Evolutionary conservation across 2,329 filamentous ascomycete species (phyloP).

Genomic region (Pezicula radicicola): DNA sequence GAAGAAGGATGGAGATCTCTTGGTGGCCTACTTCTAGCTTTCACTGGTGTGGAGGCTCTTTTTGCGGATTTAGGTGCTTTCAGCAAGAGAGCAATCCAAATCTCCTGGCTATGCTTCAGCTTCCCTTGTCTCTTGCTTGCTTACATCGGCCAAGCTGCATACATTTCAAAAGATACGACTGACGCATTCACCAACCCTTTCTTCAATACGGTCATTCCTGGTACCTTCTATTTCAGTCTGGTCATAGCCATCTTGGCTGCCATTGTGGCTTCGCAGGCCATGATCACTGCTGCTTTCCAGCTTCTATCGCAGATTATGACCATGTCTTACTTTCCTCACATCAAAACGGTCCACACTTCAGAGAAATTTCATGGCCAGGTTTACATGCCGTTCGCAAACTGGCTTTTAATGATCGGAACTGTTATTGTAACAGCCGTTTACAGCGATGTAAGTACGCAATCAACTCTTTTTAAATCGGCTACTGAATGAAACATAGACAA

Average conservation of each 20-base stretch:
- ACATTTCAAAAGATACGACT: constrained; percentile 55
- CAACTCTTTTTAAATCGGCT: background rate
- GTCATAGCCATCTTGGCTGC: constrained; percentile 68
- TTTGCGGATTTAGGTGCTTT: constrained; percentile 80
- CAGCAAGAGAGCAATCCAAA: constrained; percentile 64
- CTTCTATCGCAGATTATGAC: constrained; percentile 69
- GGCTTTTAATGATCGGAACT: constrained; percentile 72
- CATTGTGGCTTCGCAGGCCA: constrained; percentile 74
- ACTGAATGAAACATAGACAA: constrained; percentile 44
- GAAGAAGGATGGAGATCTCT: constrained; percentile 61
- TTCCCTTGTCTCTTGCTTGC: constrained; percentile 60
- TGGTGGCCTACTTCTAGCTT: constrained; percentile 70
- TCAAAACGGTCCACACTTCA: constrained; percentile 71
- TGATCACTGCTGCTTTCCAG: constrained; percentile 75
- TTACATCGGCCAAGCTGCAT: constrained; percentile 65
- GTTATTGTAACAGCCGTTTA: constrained; percentile 73
- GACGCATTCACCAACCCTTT: constrained; percentile 68
- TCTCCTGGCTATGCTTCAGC: constrained; percentile 67
- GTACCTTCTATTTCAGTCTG: constrained; percentile 65
- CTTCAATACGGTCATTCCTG: constrained; percentile 66
- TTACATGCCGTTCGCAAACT: constrained; percentile 74
- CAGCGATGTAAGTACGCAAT: constrained; percentile 51
- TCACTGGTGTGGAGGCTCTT: constrained; percentile 76
- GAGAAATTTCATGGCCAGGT: constrained; percentile 70
- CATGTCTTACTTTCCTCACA: constrained; percentile 68